Evolutionary conservation across 805 yeast genomes (phyloP).

Genomic region (Candida coquimbonensis): DNA sequence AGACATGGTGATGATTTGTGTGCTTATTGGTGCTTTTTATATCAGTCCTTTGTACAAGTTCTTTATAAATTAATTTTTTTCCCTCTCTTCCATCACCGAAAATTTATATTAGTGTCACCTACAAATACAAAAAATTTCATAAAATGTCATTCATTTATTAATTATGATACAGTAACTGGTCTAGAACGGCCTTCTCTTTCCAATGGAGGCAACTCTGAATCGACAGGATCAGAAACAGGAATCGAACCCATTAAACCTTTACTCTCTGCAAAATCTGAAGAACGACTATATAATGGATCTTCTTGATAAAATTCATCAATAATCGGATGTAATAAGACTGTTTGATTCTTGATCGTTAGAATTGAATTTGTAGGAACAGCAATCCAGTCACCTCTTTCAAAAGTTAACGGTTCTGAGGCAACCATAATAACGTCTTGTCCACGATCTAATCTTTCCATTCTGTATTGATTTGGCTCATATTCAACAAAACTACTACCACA

Average conservation of each 20-base stretch:
- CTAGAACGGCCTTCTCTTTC: constrained; percentile 67
- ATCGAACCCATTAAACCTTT: constrained; percentile 93
- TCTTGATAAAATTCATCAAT: constrained; percentile 80
- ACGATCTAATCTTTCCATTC: constrained; percentile 89
- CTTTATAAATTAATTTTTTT: neutral
- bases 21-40: no score
- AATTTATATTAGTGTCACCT: no score
- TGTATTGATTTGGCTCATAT: constrained; percentile 83
- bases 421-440: constrained; percentile 95
- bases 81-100: no score
- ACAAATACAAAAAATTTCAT: neutral
- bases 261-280: constrained; percentile 76
- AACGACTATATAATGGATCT: constrained; percentile 61
- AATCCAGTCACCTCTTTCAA: constrained; percentile 96
- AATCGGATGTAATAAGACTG: constrained; percentile 86
- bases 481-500: constrained; percentile 91
- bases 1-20: constrained; percentile 22
- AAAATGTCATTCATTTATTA: neutral
- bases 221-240: constrained; percentile 52
- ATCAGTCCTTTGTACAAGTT: neutral
- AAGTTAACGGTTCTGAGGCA: constrained; percentile 93
- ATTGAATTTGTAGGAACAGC: constrained; percentile 91
- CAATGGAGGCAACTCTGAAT: constrained; percentile 61
- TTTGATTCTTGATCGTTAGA: constrained; percentile 74
- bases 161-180: constrained; percentile 9